A percentile compares a stretch with the other conserved stretches of the same genome.
These are phyloP conservation scores for Cyphellophora attinorum DNA, from an alignment of 2,329 filamentous ascomycete genomes.

Conservation along the genomic window DNA sequence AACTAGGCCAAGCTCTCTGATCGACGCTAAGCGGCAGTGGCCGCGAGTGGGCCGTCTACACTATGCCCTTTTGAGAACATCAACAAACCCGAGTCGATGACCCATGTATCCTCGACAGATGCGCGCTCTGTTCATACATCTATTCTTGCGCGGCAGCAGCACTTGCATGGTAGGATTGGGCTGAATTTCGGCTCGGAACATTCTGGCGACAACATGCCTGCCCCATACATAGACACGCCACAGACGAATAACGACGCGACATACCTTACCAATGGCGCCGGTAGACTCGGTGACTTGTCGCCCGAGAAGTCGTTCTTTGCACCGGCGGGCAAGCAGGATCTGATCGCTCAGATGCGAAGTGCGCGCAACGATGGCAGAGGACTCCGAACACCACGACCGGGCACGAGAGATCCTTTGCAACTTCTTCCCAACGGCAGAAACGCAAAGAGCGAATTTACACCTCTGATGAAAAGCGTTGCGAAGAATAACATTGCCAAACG, in stretches of 20 bases:
- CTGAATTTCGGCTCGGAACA: too few relatives aligned
- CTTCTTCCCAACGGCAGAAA: conserved; percentile 56
- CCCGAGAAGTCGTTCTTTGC: conserved; percentile 81
- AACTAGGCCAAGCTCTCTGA: too few relatives aligned
- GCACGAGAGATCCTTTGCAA: conserved; percentile 56
- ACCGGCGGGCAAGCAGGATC: conserved; percentile 64
- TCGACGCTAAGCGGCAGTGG: too few relatives aligned
- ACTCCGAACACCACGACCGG: conserved; percentile 65
- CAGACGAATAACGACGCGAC: conserved; percentile 84
- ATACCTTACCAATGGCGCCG: conserved; percentile 59
- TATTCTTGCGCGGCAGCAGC: conserved; percentile 23
- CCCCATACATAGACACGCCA: conserved; percentile 71
- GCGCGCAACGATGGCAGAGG: conserved; percentile 44
- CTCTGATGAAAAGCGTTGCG: conserved; percentile 72
- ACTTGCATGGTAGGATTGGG: too few relatives aligned
- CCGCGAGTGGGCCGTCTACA: too few relatives aligned
- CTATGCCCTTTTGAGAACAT: too few relatives aligned
- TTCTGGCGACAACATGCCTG: conserved; percentile 55
- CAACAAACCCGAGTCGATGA: too few relatives aligned
- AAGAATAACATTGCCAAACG: conserved; percentile 53
- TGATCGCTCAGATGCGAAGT: conserved; percentile 66
- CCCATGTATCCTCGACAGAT: too few relatives aligned
- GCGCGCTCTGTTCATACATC: background rate
- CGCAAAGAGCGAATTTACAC: conserved; percentile 73
- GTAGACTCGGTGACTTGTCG: conserved; percentile 70